Percentiles rank a stretch among this genome's conserved stretches.
These are phyloP conservation scores for Emericellopsis terricola DNA, from an alignment of 495 filamentous ascomycete species.

Conservation along the genomic window DNA sequence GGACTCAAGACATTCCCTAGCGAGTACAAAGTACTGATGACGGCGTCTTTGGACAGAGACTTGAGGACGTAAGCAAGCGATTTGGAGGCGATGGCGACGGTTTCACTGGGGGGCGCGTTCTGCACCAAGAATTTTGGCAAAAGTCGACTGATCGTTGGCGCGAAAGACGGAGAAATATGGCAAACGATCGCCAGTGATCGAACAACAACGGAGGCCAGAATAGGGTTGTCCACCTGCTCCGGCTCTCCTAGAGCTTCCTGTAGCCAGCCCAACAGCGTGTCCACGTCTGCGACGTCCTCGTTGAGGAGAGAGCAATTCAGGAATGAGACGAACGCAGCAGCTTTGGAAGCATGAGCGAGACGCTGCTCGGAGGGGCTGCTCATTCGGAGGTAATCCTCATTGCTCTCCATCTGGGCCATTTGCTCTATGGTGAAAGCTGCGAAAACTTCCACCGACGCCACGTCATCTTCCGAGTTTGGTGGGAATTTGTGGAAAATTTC, in stretches of 20 bases:
- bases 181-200: slow-evolving; percentile 70
- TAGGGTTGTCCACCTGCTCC: slow-evolving; percentile 60
- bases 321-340: slow-evolving; percentile 61
- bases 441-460: slow-evolving; percentile 44
- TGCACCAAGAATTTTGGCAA: slow-evolving; percentile 74
- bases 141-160: slow-evolving; percentile 60
- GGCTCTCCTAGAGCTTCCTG: slow-evolving; percentile 59
- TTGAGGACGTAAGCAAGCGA: slow-evolving; percentile 66
- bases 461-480: neutral
- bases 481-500: slow-evolving; percentile 26
- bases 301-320: slow-evolving; percentile 68
- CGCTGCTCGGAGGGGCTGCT: slow-evolving; percentile 75
- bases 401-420: slow-evolving; percentile 73
- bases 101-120: slow-evolving; percentile 42
- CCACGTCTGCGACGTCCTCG: slow-evolving; percentile 60
- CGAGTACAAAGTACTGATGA: slow-evolving; percentile 88
- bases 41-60: slow-evolving; percentile 71
- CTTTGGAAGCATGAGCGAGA: slow-evolving; percentile 73
- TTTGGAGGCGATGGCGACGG: slow-evolving; percentile 55
- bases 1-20: slow-evolving; percentile 83
- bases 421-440: slow-evolving; percentile 61
- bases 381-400: slow-evolving; percentile 72
- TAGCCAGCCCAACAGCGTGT: slow-evolving; percentile 74
- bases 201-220: slow-evolving; percentile 55
- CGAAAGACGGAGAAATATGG: slow-evolving; percentile 48